Evolutionary conservation across 176 grass and related monocot genomes (phyloP).

Genomic region (Paspalum notatum): DNA sequence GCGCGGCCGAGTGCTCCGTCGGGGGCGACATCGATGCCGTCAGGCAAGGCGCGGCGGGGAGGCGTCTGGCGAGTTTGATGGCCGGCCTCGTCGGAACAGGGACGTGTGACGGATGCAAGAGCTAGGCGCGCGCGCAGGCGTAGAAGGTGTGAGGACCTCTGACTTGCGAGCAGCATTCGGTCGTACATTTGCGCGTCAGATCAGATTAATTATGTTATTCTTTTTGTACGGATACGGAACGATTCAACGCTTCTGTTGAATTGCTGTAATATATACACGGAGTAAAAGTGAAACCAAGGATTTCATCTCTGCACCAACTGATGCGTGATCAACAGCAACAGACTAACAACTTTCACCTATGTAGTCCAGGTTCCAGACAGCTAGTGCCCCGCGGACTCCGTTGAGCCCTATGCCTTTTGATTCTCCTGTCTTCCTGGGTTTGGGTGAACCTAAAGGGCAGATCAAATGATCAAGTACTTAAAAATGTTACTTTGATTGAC

Average conservation of each 20-base stretch:
- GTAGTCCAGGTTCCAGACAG: background rate
- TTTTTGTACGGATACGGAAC: background rate
- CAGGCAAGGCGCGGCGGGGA: conserved; percentile 31
- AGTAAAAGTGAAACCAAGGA: no score
- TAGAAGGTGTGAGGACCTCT: no score
- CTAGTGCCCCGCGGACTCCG: no score
- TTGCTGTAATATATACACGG: background rate
- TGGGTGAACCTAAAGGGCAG: background rate
- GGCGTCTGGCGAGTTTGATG: conserved; percentile 38
- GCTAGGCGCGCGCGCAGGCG: background rate
- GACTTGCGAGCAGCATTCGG: no score
- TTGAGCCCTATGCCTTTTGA: background rate
- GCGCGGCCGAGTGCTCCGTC: conserved; percentile 37
- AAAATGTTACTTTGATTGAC: no score
- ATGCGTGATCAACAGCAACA: no score
- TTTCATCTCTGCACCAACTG: no score
- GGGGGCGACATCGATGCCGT: conserved; percentile 50
- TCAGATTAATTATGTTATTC: background rate
- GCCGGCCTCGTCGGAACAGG: conserved; percentile 25
- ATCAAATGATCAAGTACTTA: no score
- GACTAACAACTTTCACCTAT: background rate
- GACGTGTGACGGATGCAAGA: conserved; percentile 28
- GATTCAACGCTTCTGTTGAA: background rate
- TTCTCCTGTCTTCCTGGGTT: background rate
- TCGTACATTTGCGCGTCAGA: background rate